A percentile compares a stretch with the other conserved stretches of the same genome.
These are phyloP conservation scores for Trypanosoma melophagium DNA, from an alignment of 208 protist genomes.

Conservation along the genomic window DNA sequence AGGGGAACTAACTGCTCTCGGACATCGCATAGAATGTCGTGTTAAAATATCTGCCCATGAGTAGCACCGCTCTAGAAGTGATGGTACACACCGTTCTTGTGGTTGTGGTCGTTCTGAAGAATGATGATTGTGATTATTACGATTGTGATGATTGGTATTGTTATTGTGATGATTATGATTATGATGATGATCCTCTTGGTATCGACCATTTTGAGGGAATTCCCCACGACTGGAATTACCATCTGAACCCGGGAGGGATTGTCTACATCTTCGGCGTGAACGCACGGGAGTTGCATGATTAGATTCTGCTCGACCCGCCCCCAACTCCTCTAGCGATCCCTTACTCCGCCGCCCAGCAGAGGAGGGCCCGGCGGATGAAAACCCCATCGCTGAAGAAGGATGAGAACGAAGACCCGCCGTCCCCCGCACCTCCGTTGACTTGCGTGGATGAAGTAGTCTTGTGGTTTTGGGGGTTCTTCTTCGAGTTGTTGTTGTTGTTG, in stretches of 20 bases:
- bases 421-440: no score
- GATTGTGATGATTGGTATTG: background rate
- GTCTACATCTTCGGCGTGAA: background rate
- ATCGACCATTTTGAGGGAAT: background rate
- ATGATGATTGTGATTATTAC: background rate
- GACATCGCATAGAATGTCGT: background rate
- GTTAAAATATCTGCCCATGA: background rate
- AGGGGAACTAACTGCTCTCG: background rate
- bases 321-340: background rate
- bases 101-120: background rate
- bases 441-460: no score
- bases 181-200: background rate
- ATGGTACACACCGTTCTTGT: background rate
- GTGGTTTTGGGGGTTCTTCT: background rate
- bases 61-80: background rate
- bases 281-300: background rate
- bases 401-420: no score
- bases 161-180: background rate
- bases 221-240: background rate
- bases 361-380: constrained; percentile 1
- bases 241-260: background rate
- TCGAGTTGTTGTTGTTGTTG: background rate
- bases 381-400: background rate
- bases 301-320: background rate
- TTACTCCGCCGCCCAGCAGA: background rate